Percentiles rank a stretch among this genome's conserved stretches.
phyloP scores from a whole-genome alignment of 2,329 filamentous ascomycete genomes.

The Talaromyces sp. region DNA sequence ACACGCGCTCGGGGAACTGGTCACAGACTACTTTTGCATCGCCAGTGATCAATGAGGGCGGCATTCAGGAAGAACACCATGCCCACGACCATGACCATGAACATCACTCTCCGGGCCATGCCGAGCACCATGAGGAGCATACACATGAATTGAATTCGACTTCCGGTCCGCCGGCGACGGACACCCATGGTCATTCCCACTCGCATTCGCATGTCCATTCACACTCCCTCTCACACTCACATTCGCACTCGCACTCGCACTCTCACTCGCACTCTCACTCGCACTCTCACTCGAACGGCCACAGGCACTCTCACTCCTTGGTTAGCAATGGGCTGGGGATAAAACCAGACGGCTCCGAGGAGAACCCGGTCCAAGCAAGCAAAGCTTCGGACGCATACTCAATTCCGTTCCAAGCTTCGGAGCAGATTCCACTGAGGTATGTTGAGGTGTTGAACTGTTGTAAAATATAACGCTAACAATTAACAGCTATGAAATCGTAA shows the following conservation, averaged over 20 bases:
- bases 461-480: slow-evolving; percentile 17
- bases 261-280: neutral
- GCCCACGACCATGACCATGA: slow-evolving; percentile 25
- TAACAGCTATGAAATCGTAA: slow-evolving; percentile 44
- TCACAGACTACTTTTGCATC: slow-evolving; percentile 22
- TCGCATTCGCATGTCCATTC: neutral
- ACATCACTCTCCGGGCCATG: slow-evolving; percentile 15
- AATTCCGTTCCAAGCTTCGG: slow-evolving; percentile 9
- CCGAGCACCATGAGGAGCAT: slow-evolving; percentile 2
- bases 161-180: neutral
- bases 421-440: slow-evolving; percentile 9
- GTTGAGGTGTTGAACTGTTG: neutral
- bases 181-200: slow-evolving; percentile 28
- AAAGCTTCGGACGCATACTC: slow-evolving; percentile 11
- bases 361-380: neutral
- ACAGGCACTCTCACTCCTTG: slow-evolving; percentile 1
- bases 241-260: slow-evolving; percentile 6
- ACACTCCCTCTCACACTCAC: slow-evolving; percentile 13
- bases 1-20: slow-evolving; percentile 30
- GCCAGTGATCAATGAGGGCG: slow-evolving; percentile 17
- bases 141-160: neutral
- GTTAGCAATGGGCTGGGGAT: neutral
- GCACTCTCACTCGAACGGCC: slow-evolving; percentile 2
- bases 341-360: neutral
- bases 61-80: slow-evolving; percentile 21